phyloP scores from a whole-genome alignment of 2,329 filamentous ascomycete species.

The Pestalotiopsis sp. region DNA sequence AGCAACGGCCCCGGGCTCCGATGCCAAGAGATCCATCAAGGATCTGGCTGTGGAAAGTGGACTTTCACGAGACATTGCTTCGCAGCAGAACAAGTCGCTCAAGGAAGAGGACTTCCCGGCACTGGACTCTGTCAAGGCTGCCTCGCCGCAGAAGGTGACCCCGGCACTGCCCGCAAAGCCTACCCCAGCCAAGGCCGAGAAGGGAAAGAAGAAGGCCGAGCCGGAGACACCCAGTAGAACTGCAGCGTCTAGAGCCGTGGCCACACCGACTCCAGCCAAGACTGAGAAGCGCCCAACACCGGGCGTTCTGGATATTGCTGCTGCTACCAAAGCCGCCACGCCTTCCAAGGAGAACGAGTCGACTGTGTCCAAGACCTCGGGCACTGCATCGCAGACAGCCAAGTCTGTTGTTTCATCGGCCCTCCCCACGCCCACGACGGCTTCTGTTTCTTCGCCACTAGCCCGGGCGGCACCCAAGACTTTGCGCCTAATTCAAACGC shows the following conservation, averaged over 20 bases:
- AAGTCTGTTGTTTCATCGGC: slow-evolving; percentile 37
- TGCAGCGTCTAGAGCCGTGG: slow-evolving; percentile 27
- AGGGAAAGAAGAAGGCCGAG: slow-evolving; percentile 31
- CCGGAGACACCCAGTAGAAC: slow-evolving; percentile 27
- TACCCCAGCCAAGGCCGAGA: slow-evolving; percentile 12
- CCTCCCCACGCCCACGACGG: slow-evolving; percentile 49
- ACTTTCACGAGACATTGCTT: slow-evolving; percentile 48
- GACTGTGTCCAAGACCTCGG: slow-evolving; percentile 30
- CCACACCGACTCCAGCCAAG: slow-evolving; percentile 20
- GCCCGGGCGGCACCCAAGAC: slow-evolving; percentile 63
- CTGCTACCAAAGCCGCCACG: slow-evolving; percentile 42
- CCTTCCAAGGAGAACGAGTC: slow-evolving; percentile 23
- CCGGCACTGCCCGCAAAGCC: slow-evolving; percentile 36
- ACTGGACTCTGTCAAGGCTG: slow-evolving; percentile 49
- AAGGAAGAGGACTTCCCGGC: slow-evolving; percentile 68
- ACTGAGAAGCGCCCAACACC: slow-evolving; percentile 43
- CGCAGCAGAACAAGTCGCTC: slow-evolving; percentile 44
- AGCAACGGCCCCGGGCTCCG: slow-evolving; percentile 19
- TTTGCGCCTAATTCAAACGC: slow-evolving; percentile 69
- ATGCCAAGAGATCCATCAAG: slow-evolving; percentile 48
- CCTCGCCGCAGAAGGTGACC: slow-evolving; percentile 35
- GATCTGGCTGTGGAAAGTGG: slow-evolving; percentile 48
- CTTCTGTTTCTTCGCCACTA: slow-evolving; percentile 56
- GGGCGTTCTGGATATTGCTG: slow-evolving; percentile 52
- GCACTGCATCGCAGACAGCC: slow-evolving; percentile 37